Base-by-base conservation (phyloP, 225 moss, liverwort and hornwort species). In the Thuidium tamariscinum region DNA sequence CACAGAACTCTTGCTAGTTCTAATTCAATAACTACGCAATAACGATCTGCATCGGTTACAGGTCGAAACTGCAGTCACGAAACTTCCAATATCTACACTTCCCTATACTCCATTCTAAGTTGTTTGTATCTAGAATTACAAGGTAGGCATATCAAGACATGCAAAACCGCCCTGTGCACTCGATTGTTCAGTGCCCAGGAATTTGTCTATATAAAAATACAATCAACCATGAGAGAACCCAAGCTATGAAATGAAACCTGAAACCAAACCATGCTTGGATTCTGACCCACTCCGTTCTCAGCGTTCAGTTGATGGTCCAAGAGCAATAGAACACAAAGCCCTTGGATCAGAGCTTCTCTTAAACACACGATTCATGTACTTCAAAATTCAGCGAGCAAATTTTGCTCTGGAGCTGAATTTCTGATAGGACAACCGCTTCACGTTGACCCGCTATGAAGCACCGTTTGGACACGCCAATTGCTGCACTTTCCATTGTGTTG, bases 401-500 rank as follows among this genome's bases (percentile, higher is more conserved):
- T 56, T 57, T 16, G 70, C 32, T 30, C 55, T 10, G 10, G 41
- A 30, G 82, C 69, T 55, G 65, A 68, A 37, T 14, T 30, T 20
- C 29, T 21, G 79, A 42, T 20, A 6, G 79, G 20, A 20, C 18
- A 77, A 27, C 30, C 19, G 27, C 51, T 65, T 23, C 36, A 27
- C 37, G 51, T 51, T 49, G 11, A 51, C 22, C 63, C 29, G 64
- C 77, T 92, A 86, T 34, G 84, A 67, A 66, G 82, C 41, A 4
- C 55, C 36, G 18, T 85, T 88, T 2, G 80, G 80, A 68, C 93
- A 93, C 26, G 86, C 80, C 80, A 93, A 83, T 63, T 93, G 85
- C 57, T 88, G 92, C 84, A 92, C 93, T 77, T 92, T 91, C 93
- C 92, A 93, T 77, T 92, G 92, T 22, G 89, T 86, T 5, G 88